Evolutionary conservation across 2,329 filamentous ascomycete genomes (phyloP).

Genomic region (Claviceps cyperi): DNA sequence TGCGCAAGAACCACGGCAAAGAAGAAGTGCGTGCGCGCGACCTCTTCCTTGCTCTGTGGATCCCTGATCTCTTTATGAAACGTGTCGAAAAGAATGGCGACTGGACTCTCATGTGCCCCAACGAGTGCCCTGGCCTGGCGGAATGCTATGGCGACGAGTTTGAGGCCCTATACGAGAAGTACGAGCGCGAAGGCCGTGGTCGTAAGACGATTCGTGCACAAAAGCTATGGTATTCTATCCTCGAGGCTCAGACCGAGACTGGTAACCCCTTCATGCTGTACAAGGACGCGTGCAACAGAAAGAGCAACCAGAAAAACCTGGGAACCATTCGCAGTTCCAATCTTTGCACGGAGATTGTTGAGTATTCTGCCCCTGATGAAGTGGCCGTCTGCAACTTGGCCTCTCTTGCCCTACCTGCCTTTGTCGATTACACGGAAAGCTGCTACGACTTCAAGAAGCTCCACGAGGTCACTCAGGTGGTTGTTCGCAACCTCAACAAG

Average conservation of each 20-base stretch:
- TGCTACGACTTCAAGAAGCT: constrained; percentile 93
- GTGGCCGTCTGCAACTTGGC: constrained; percentile 97
- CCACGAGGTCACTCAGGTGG: constrained; percentile 83
- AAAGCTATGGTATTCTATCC: constrained; percentile 98
- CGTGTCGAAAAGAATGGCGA: constrained; percentile 92
- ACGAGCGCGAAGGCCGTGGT: constrained; percentile 76
- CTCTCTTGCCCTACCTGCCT: constrained; percentile 81
- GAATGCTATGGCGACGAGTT: constrained; percentile 98
- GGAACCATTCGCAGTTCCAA: constrained; percentile 98
- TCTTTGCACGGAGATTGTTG: constrained; percentile 95
- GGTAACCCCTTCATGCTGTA: constrained; percentile 99
- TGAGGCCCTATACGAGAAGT: constrained; percentile 83
- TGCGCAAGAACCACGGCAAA: constrained; percentile 98
- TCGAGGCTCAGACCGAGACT: constrained; percentile 97
- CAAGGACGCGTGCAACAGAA: constrained; percentile 96
- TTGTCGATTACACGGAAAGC: constrained; percentile 71
- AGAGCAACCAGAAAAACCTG: constrained; percentile 99
- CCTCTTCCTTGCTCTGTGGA: constrained; percentile 96
- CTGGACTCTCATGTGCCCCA: constrained; percentile 97
- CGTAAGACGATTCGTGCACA: constrained; percentile 89
- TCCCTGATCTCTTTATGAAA: constrained; percentile 99
- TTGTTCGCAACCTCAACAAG: constrained; percentile 92
- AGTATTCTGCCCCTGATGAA: constrained; percentile 95
- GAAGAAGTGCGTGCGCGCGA: constrained; percentile 95
- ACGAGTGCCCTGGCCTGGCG: constrained; percentile 85